These are phyloP conservation scores for Trametes cubensis DNA, from an alignment of 768 basidiomycete genomes.

Conservation along the genomic window DNA sequence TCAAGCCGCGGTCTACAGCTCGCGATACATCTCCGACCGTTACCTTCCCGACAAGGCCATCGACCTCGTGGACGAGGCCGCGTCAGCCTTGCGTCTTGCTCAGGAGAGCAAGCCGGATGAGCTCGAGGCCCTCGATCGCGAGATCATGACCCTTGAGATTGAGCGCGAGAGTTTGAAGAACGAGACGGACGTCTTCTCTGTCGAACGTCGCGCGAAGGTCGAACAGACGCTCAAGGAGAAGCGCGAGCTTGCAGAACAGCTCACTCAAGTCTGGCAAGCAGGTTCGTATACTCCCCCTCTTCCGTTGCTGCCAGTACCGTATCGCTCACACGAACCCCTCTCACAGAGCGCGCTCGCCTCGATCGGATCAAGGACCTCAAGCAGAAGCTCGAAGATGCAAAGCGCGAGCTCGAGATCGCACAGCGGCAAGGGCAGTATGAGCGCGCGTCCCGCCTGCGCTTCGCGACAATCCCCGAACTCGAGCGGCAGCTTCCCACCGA, in stretches of 20 bases:
- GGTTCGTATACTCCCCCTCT: conserved; percentile 43
- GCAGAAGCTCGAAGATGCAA: conserved; percentile 77
- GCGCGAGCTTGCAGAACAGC: conserved; percentile 59
- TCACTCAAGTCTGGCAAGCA: conserved; percentile 74
- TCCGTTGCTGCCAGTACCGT: not conserved
- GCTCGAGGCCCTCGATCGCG: conserved; percentile 78
- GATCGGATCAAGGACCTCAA: conserved; percentile 74
- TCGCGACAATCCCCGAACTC: conserved; percentile 82
- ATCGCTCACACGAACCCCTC: not conserved
- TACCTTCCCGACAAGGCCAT: conserved; percentile 92
- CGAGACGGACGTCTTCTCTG: conserved; percentile 81
- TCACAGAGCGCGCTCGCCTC: conserved; percentile 64
- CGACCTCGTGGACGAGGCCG: conserved; percentile 92
- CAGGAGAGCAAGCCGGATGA: conserved; percentile 89
- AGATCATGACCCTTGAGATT: conserved; percentile 85
- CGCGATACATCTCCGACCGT: conserved; percentile 85
- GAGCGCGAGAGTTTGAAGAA: conserved; percentile 89
- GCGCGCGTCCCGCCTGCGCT: conserved; percentile 79
- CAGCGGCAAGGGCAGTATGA: conserved; percentile 90
- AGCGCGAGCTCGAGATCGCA: conserved; percentile 83
- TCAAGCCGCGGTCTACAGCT: conserved; percentile 80
- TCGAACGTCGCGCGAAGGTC: conserved; percentile 69
- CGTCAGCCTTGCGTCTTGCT: conserved; percentile 81
- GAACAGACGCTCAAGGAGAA: conserved; percentile 64
- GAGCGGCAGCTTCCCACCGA: conserved; percentile 68